Evolutionary conservation across 768 basidiomycete genomes (phyloP), one percentile per base, ranked within the genome.

Genomic region (Leucocoprinus birnbaumii): DNA sequence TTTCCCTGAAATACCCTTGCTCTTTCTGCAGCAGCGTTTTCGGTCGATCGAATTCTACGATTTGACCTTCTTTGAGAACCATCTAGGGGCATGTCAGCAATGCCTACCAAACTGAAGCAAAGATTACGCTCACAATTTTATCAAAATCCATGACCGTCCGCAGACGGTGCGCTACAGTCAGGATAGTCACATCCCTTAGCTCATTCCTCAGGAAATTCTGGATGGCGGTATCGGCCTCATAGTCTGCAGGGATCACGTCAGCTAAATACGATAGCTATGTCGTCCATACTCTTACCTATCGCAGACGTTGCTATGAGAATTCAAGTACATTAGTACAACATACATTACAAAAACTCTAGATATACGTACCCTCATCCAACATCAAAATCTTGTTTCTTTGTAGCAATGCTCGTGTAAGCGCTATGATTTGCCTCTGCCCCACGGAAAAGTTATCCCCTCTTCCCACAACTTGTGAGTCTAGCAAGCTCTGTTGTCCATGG

Each of bases 401-500:
- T 10, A 86, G 70, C 57, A 86, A 75, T 2, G 85, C 85, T 34
- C 85, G 72, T 3, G 85, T 84, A 64, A 87, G 73, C 8, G 84
- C 84, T 45, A 87, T 75, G 45, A 87, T 76, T 61, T 91, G 89
- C 9, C 88, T 68, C 62, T 91, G 88, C 21, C 90, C 90, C 41
- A 87, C 84, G 1, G 86, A 87, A 58, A 91, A 80, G 64, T 91
- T 91, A 18, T 76, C 67, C 5, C 89, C 89, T 4, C 86, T 86
- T 3, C 71, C 72, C 8, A 74, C 62, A 21, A 83, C 71, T 11
- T 59, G 58, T 21, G 69, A 78, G 51, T 83, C 79, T 24, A 84
- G 63, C 9, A 71, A 75, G 31, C 80, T 51, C 67, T 80, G 56
- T 78, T 82, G 64, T 68, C 79, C 56, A 68, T 80, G 69, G 63